phyloP scores from a whole-genome alignment of 306 rosid species.

The Lithocarpus polystachyus region DNA sequence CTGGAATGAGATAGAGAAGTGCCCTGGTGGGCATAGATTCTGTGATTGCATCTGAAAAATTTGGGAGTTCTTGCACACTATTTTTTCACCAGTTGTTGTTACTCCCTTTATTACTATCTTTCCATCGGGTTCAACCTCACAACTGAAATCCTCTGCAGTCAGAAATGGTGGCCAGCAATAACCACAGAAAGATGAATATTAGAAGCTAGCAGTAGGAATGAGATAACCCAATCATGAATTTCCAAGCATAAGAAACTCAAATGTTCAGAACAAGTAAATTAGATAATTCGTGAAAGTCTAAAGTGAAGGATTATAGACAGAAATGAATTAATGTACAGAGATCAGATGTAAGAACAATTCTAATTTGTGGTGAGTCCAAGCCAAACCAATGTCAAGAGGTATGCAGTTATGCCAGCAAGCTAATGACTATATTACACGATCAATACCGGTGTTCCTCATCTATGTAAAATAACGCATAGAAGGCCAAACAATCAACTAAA shows the following conservation, averaged over 20 bases:
- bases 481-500: background rate
- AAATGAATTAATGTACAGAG: background rate
- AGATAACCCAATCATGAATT: too few species aligned
- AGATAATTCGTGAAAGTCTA: background rate
- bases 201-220: background rate
- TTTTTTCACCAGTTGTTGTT: constrained; percentile 37
- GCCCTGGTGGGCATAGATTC: constrained; percentile 40
- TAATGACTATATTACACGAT: background rate
- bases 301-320: background rate
- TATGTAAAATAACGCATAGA: background rate
- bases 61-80: constrained; percentile 32
- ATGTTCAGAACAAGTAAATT: background rate
- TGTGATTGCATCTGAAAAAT: constrained; percentile 41
- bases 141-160: constrained; percentile 34
- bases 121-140: constrained; percentile 39
- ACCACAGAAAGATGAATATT: background rate
- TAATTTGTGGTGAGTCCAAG: background rate
- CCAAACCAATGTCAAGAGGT: background rate
- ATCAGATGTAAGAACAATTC: background rate
- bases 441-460: background rate
- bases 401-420: background rate
- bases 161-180: background rate
- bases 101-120: constrained; percentile 35
- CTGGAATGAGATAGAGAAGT: constrained; percentile 39
- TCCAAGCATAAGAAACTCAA: too few species aligned